Conservation (phyloP, 2,329 filamentous ascomycete species). For the Biscogniauxia marginata region DNA sequence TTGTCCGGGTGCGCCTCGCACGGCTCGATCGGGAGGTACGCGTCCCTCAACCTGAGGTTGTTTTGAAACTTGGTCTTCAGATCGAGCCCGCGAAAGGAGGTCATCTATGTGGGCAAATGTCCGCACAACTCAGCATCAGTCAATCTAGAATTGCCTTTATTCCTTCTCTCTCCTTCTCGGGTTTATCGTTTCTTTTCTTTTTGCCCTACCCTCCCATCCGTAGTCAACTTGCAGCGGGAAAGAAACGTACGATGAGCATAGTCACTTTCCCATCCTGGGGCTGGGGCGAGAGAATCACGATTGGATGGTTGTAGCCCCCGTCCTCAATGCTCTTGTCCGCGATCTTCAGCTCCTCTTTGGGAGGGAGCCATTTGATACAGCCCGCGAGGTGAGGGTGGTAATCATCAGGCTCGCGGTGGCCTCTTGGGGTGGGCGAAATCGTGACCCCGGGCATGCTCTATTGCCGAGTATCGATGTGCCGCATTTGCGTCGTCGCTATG, state of each 20-base stretch:
- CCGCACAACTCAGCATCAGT: too few relatives aligned
- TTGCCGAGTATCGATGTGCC: background rate
- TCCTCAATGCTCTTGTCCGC: constrained; percentile 7
- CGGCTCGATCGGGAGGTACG: constrained; percentile 22
- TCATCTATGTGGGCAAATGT: constrained; percentile 19
- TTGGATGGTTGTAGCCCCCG: constrained; percentile 23
- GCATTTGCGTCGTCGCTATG: background rate
- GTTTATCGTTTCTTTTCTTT: background rate
- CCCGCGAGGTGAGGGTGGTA: constrained; percentile 12
- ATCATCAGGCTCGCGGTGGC: constrained; percentile 4
- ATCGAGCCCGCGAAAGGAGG: constrained; percentile 16
- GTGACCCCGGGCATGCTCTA: constrained; percentile 16
- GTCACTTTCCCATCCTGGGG: constrained; percentile 18
- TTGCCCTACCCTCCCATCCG: background rate
- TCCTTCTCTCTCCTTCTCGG: too few relatives aligned
- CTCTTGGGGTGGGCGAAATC: background rate
- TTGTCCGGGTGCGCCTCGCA: constrained; percentile 22
- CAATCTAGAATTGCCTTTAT: constrained; percentile 4
- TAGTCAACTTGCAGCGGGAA: too few relatives aligned
- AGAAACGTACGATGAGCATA: constrained; percentile 21
- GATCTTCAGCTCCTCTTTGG: constrained; percentile 2
- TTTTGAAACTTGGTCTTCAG: constrained; percentile 12
- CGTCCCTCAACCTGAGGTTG: constrained; percentile 5
- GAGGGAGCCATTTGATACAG: constrained; percentile 22
- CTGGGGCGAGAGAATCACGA: constrained; percentile 23